Base-by-base conservation (phyloP, 2,329 filamentous ascomycete species). In the Cercospora brassicicola region DNA sequence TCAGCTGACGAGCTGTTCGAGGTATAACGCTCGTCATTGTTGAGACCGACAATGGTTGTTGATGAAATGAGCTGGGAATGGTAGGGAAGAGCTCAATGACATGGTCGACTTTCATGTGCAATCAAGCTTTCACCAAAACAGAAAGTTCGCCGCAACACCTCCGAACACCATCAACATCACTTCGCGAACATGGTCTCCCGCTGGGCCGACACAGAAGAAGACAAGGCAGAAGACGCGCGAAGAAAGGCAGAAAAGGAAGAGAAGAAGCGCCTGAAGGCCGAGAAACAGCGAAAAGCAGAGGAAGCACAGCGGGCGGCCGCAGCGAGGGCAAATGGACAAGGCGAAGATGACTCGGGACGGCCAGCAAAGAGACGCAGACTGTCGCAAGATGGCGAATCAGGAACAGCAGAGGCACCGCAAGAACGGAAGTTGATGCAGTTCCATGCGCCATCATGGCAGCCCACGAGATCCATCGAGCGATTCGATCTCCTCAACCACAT, bases 401-500 rank as follows among this genome's bases (percentile, higher is more conserved):
- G 75, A 67, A 72, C 74, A 64, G 77, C 74, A 61, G 73, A 73
- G 56, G 76, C 74, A 70, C 71, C 71, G 42, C 73, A 80, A 53
- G 81, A 83, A 39, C 80, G 86, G 1, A 88, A 85, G 71, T 83
- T 96, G 2, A 80, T 97, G 51, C 88, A 91, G 10, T 94, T 96
- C 76, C 86, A 90, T 9, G 83, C 84, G 13, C 86, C 87, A 9
- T 80, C 83, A 73, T 96, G 93, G 88, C 86, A 87, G 66, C 84
- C 87, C 2, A 91, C 90, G 76, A 86, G 91, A 68, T 91, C 91
- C 77, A 90, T 96, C 28, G 91, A 94, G 76, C 90, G 92, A 76
- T 99, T 94, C 81, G 92, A 97, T 76, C 91, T 92, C 73, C 84
- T 99, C 66, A 99, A 99, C 79, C 91, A 95, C 78, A 99, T 99